A percentile compares a stretch with the other conserved stretches of the same genome.
These are phyloP conservation scores for Xylariaceae sp. DNA, from an alignment of 2,329 filamentous ascomycete species.

Conservation along the genomic window DNA sequence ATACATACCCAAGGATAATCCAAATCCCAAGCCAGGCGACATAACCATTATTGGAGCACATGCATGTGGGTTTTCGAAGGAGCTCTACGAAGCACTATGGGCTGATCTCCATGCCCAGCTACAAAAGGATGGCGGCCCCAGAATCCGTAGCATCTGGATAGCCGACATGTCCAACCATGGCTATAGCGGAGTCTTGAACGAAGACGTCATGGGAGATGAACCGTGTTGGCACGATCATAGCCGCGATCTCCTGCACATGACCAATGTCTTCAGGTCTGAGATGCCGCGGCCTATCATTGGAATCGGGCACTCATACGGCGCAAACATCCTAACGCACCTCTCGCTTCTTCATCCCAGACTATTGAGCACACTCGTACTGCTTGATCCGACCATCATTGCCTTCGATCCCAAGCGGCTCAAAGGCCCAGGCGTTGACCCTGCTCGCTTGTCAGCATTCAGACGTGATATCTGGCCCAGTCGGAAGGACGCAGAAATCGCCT, in stretches of 20 bases:
- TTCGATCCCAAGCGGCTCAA: constrained; percentile 38
- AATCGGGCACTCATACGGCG: constrained; percentile 88
- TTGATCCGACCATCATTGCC: constrained; percentile 78
- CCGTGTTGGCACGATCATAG: constrained; percentile 84
- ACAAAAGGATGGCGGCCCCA: constrained; percentile 41
- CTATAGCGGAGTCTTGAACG: constrained; percentile 73
- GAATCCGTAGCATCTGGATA: constrained; percentile 83
- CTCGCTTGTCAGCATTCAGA: constrained; percentile 64
- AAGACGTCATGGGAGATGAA: constrained; percentile 75
- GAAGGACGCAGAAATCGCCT: constrained; percentile 62
- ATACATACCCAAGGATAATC: constrained; percentile 75
- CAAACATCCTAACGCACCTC: constrained; percentile 67
- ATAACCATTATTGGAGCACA: constrained; percentile 84
- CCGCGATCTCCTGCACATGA: constrained; percentile 78
- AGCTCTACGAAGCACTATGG: constrained; percentile 91
- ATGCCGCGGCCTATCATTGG: constrained; percentile 83
- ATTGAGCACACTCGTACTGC: constrained; percentile 68
- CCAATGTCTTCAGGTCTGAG: constrained; percentile 76
- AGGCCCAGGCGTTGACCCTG: constrained; percentile 39
- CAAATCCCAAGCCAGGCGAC: constrained; percentile 66
- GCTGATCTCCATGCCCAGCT: constrained; percentile 64
- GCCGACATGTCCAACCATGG: constrained; percentile 87
- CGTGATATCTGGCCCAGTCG: constrained; percentile 82
- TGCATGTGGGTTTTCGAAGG: constrained; percentile 94
- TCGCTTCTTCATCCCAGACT: constrained; percentile 78